Evolutionary conservation across 306 rosid genomes (phyloP), one percentile per base, ranked within the genome.

Genomic region (Benincasa hispida): DNA sequence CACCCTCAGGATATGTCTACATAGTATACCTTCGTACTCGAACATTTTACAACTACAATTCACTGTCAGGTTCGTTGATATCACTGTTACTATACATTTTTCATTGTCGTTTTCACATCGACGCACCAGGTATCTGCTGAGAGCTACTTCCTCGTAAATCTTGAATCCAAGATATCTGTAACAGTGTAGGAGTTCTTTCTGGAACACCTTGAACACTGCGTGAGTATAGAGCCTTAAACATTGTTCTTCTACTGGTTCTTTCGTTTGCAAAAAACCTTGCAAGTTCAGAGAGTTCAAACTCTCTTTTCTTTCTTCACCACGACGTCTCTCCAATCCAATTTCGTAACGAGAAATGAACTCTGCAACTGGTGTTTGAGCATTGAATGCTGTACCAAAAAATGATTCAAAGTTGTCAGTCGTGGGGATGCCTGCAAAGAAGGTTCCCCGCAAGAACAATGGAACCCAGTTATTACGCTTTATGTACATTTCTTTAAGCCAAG

Each of bases 31-130:
- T 85, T 94, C 98, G 12, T 85, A 89, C 81, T 94, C 97, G 84
- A 91, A 94, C 98, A 94, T 94, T 85, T 80, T 96, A 72, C 98
- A 94, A 87, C 95, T 92, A 76, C 98, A 94, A 55, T 83, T 76
- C 65, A 84, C 83, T 25, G 74, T 85, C 74, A 89, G 81, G 78
- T 85, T 83, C 72, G 96, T 75, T 59, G 89, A 85, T 81, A 77
- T 78, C 75, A 86, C 83, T 24, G 93, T 90, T 35, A 94, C 96
- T 3, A 90, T 76, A 77, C 84, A 86, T 82, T 89, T 91, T 82
- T 91, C 97, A 39, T 63, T 84, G 72, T 94, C 96, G 34, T 86
- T 89, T 82, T 90, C 98, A 28, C 88, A 79, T 82, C 76, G 91
- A 10, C 95, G 94, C 78, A 94, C 92, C 88, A 94, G 57, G 76